Conservation (phyloP, 331 rosid genomes). For the Telfairia occidentalis region DNA sequence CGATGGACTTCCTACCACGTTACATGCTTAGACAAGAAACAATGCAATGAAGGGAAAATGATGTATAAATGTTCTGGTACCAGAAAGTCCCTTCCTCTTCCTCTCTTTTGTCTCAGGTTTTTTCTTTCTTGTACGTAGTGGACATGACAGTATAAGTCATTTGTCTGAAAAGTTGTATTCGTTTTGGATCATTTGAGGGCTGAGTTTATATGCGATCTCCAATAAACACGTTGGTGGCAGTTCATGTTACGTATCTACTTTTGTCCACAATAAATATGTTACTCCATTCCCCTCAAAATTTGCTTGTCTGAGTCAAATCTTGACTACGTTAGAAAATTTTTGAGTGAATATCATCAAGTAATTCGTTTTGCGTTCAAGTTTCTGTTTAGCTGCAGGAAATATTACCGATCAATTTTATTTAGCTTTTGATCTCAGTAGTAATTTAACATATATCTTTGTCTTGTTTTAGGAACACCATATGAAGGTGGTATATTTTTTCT, state of each 20-base stretch:
- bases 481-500: slow-evolving; percentile 84
- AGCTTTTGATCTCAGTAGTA: background rate
- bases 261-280: no score
- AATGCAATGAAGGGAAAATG: background rate
- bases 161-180: background rate
- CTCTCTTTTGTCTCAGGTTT: background rate
- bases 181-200: background rate
- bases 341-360: no score
- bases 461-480: slow-evolving; percentile 64
- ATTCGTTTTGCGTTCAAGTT: background rate
- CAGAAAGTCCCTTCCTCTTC: background rate
- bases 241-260: no score
- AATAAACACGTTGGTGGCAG: background rate
- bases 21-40: background rate
- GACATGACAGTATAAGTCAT: background rate
- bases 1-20: background rate
- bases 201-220: background rate
- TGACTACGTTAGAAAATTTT: no score
- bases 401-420: background rate
- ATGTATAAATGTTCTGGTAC: background rate
- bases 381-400: background rate
- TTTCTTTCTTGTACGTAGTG: background rate
- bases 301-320: no score
- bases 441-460: slow-evolving; percentile 9
- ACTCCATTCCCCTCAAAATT: no score